These are phyloP conservation scores for Arabidopsis arenosa DNA, from an alignment of 345 rosid species.

Conservation along the genomic window DNA sequence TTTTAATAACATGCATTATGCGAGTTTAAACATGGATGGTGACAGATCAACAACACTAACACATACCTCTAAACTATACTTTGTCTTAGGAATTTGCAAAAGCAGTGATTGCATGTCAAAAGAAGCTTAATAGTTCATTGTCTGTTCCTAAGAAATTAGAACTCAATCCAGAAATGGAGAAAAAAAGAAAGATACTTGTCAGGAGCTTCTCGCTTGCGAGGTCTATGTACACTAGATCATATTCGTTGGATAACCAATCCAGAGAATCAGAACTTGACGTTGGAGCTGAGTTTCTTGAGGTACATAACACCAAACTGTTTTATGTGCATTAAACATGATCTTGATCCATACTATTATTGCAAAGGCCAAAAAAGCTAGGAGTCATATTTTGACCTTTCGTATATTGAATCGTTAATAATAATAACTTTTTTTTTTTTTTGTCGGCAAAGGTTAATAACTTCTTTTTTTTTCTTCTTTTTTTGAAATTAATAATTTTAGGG, in stretches of 20 bases:
- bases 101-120: slow-evolving; percentile 77
- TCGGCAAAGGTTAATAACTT: neutral
- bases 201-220: slow-evolving; percentile 80
- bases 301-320: slow-evolving; percentile 33
- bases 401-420: neutral
- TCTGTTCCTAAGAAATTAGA: slow-evolving; percentile 49
- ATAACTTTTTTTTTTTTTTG: neutral
- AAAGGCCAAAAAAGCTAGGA: neutral
- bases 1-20: neutral
- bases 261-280: slow-evolving; percentile 61
- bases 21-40: neutral
- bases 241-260: slow-evolving; percentile 50
- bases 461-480: too few species aligned
- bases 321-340: neutral
- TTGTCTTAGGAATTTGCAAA: slow-evolving; percentile 54
- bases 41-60: neutral
- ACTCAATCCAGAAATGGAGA: slow-evolving; percentile 68
- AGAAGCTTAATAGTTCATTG: slow-evolving; percentile 56
- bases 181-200: slow-evolving; percentile 58
- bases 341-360: neutral
- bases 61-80: too few species aligned
- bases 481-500: too few species aligned
- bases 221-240: slow-evolving; percentile 51
- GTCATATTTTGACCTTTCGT: slow-evolving; percentile 23
- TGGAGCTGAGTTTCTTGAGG: slow-evolving; percentile 88